Conservation (phyloP, 441 rosid species). For the Breynia disticha region DNA sequence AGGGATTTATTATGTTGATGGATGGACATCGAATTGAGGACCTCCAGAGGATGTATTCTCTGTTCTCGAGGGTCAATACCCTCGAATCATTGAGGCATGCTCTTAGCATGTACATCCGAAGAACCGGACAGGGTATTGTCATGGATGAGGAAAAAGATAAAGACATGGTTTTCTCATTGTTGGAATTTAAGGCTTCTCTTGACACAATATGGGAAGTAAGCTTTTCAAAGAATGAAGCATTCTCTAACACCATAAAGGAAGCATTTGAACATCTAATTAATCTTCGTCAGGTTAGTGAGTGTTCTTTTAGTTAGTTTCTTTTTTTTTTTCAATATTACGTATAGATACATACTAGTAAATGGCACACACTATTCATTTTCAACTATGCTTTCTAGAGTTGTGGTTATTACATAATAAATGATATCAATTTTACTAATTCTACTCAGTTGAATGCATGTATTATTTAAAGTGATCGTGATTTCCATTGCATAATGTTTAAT, state of each 20-base stretch:
- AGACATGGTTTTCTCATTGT: conserved; percentile 80
- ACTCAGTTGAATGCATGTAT: not conserved
- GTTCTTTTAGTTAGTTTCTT: not conserved
- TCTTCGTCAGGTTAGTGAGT: conserved; percentile 76
- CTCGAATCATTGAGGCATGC: conserved; percentile 88
- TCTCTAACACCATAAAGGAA: conserved; percentile 86
- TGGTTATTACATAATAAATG: not conserved
- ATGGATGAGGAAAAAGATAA: conserved; percentile 99
- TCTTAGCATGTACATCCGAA: conserved; percentile 66
- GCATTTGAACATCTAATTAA: conserved; percentile 92
- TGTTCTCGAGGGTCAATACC: conserved; percentile 70
- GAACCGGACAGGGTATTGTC: conserved; percentile 72
- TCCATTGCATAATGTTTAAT: not conserved
- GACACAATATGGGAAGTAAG: conserved; percentile 92
- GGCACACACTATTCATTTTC: not conserved
- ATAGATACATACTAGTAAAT: too few relatives aligned
- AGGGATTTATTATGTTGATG: conserved; percentile 92
- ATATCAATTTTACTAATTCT: not conserved
- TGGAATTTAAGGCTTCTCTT: conserved; percentile 86
- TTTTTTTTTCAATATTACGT: too few relatives aligned
- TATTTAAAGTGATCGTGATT: not conserved
- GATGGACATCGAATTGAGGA: conserved; percentile 91
- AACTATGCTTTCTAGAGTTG: too few relatives aligned
- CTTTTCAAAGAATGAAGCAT: conserved; percentile 81
- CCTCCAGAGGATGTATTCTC: conserved; percentile 67